Evolutionary conservation across 2,329 filamentous ascomycete genomes (phyloP).

Genomic region (Parafenestella ontariensis): DNA sequence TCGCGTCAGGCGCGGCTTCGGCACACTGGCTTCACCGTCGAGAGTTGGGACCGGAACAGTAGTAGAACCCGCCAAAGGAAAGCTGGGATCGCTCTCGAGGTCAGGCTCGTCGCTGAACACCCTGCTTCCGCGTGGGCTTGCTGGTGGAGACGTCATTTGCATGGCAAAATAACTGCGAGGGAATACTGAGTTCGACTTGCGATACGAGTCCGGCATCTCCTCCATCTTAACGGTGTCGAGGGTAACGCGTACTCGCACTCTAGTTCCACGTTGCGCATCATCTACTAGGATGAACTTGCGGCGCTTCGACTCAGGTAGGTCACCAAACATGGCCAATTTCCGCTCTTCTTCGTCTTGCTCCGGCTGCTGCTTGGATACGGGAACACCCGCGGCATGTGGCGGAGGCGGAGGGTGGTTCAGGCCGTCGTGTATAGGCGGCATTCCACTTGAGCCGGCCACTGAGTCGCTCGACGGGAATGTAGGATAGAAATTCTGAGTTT

Average conservation of each 20-base stretch:
- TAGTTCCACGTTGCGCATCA: constrained; percentile 75
- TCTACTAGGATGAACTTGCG: constrained; percentile 97
- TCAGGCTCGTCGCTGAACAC: constrained; percentile 73
- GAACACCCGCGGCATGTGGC: constrained; percentile 51
- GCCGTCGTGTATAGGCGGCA: constrained; percentile 69
- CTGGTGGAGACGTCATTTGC: constrained; percentile 88
- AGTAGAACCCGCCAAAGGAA: constrained; percentile 52
- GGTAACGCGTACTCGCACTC: constrained; percentile 87
- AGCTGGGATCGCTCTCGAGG: constrained; percentile 53
- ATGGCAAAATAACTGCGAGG: constrained; percentile 91
- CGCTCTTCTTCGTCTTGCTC: constrained; percentile 62
- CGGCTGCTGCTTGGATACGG: constrained; percentile 57
- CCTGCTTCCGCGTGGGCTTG: constrained; percentile 74
- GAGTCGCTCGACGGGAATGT: constrained; percentile 68
- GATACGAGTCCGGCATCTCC: constrained; percentile 95
- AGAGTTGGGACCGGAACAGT: constrained; percentile 58
- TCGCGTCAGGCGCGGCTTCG: constrained; percentile 76
- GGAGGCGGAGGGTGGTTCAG: constrained; percentile 57
- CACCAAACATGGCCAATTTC: constrained; percentile 79
- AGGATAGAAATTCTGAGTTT: constrained; percentile 78
- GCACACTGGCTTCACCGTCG: constrained; percentile 78
- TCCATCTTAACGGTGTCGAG: constrained; percentile 94
- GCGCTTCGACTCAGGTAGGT: constrained; percentile 87
- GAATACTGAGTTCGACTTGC: constrained; percentile 86
- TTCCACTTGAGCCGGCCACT: constrained; percentile 61